phyloP scores from a whole-genome alignment of 257 asterid genomes.

The Buddleja alternifolia region DNA sequence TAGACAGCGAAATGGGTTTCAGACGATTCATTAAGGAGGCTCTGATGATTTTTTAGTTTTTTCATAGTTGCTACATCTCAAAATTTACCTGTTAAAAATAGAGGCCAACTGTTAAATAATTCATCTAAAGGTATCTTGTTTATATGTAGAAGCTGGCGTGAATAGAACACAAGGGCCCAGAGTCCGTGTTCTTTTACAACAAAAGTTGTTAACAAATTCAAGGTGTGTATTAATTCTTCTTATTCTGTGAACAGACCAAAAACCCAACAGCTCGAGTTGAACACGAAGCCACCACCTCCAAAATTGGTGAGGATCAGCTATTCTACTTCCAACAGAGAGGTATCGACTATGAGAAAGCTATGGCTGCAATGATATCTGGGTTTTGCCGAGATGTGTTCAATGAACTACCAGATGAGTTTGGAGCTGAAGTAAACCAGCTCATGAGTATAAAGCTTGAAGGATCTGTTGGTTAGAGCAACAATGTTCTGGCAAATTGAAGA shows the following conservation, averaged over 20 bases:
- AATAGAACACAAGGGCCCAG: background rate
- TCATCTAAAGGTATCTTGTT: background rate
- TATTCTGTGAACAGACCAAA: constrained; percentile 50
- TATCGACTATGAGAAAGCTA: constrained; percentile 88
- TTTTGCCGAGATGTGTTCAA: constrained; percentile 90
- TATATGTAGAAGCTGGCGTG: constrained; percentile 3
- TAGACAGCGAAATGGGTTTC: background rate
- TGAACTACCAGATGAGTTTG: constrained; percentile 90
- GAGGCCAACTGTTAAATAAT: background rate
- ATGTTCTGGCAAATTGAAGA: too few species aligned
- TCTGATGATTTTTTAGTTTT: constrained; percentile 3
- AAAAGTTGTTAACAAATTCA: background rate
- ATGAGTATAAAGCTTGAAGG: constrained; percentile 98
- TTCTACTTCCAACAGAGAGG: constrained; percentile 98
- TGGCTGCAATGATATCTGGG: constrained; percentile 99
- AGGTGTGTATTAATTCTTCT: background rate
- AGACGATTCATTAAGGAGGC: background rate
- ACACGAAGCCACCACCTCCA: constrained; percentile 93
- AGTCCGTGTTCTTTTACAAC: too few species aligned
- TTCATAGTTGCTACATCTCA: background rate
- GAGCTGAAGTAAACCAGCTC: constrained; percentile 93
- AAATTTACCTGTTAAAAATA: background rate
- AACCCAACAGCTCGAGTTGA: constrained; percentile 74
- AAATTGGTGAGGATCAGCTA: constrained; percentile 91
- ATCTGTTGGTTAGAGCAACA: constrained; percentile 67